A percentile compares a stretch with the other conserved stretches of the same genome.
phyloP scores from a whole-genome alignment of 139 green algal species.

The Chlorella ohadii region DNA sequence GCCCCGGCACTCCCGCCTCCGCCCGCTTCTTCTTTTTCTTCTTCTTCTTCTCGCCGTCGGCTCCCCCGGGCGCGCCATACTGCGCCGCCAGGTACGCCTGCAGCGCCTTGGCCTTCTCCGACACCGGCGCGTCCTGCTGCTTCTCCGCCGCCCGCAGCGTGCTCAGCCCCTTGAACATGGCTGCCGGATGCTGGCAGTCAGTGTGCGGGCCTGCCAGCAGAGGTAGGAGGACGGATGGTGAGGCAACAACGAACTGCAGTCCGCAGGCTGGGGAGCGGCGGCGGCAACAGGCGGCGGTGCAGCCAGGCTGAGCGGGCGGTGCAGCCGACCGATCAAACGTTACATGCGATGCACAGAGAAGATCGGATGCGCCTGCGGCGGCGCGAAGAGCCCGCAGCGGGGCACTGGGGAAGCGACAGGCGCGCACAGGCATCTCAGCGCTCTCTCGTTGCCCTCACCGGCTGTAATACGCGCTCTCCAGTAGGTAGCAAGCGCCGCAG shows the following conservation, averaged over 20 bases:
- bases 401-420: too few relatives aligned
- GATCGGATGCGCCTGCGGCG: background rate
- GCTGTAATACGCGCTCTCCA: too few relatives aligned
- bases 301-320: background rate
- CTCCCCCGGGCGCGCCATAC: constrained; percentile 31
- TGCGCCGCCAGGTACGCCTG: constrained; percentile 36
- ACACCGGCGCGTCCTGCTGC: background rate
- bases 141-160: constrained; percentile 35
- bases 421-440: too few relatives aligned
- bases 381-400: background rate
- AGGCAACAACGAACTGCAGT: background rate
- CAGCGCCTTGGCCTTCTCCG: constrained; percentile 34
- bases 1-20: background rate
- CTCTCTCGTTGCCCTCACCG: too few relatives aligned
- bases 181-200: background rate
- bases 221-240: too few relatives aligned
- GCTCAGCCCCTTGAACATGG: constrained; percentile 35
- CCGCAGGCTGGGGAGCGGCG: background rate
- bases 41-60: constrained; percentile 52
- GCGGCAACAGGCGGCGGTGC: background rate
- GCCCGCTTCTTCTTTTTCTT: constrained; percentile 55
- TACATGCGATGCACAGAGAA: too few relatives aligned
- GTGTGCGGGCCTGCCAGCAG: background rate
- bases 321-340: background rate
- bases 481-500: too few relatives aligned